Evolutionary conservation across 177 flowering plant genomes (phyloP), one percentile per base, ranked within the genome.

Genomic region (Vitis hybrid): DNA sequence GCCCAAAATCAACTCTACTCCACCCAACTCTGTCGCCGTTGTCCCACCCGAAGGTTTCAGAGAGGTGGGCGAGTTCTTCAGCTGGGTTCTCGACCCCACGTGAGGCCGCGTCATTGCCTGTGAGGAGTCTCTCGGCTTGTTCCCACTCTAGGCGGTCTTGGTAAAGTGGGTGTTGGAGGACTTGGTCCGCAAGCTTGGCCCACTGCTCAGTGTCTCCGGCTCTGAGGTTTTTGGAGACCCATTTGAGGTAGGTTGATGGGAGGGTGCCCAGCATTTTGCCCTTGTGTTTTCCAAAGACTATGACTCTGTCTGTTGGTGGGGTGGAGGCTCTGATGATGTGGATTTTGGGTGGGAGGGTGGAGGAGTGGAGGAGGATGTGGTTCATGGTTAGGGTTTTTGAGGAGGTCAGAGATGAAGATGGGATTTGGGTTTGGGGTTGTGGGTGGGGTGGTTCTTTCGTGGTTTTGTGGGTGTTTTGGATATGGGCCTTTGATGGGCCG

Each of bases 131-230:
- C 56, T 87, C 82, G 0, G 95, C 95, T 11, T 68, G 72, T 68
- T 93, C 94, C 98, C 98, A 93, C 69, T 91, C 97, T 3, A 86
- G 32, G 2, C 98, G 71, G 73, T 93, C 98, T 51, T 69, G 66
- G 79, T 93, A 93, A 56, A 88, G 80, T 0, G 94, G 91, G 86
- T 93, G 97, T 67, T 63, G 60, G 8, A 93, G 86, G 15, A 93
- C 97, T 64, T 88, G 82, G 66, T 93, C 97, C 0, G 94, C 94
- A 0, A 85, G 80, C 61, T 66, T 74, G 1, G 93, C 93, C 97
- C 97, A 93, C 5, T 85, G 85, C 35, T 78, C 78, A 55, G 66
- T 82, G 65, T 88, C 90, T 0, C 88, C 72, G 8, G 92, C 88
- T 17, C 93, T 74, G 14, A 93, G 85, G 51, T 80, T 91, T 49